Conservation (phyloP, 1,284 basidiomycete species). For the Cerrena zonata region DNA sequence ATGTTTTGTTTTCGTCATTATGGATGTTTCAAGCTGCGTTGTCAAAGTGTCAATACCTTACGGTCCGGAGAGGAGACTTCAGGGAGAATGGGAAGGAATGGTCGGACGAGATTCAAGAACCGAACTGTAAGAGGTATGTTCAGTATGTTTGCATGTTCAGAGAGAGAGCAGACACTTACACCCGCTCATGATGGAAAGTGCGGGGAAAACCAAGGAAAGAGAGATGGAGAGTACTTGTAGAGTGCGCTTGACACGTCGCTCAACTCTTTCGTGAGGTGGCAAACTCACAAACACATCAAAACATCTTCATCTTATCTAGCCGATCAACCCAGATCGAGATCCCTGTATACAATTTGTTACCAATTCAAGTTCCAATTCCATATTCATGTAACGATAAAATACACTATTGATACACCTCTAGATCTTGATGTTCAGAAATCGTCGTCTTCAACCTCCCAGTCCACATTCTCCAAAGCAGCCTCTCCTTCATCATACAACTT, state of each 20-base stretch:
- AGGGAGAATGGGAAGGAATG: slow-evolving; percentile 88
- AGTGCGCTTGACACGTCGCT: slow-evolving; percentile 15
- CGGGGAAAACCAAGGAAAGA: slow-evolving; percentile 27
- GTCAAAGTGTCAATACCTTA: slow-evolving; percentile 45
- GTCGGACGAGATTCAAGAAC: slow-evolving; percentile 92
- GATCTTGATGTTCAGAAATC: slow-evolving; percentile 21
- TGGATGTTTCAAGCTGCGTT: background rate
- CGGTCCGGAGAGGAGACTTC: slow-evolving; percentile 95
- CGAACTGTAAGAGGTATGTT: slow-evolving; percentile 54
- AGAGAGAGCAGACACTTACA: slow-evolving; percentile 24
- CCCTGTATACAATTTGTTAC: no score
- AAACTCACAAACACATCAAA: slow-evolving; percentile 23
- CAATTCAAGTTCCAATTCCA: no score
- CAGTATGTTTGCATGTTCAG: background rate
- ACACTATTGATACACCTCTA: no score
- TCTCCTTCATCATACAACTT: slow-evolving; percentile 77
- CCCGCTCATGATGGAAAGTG: slow-evolving; percentile 32
- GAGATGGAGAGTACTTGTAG: slow-evolving; percentile 12
- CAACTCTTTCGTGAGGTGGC: slow-evolving; percentile 26
- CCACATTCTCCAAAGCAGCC: slow-evolving; percentile 66
- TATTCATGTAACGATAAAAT: no score
- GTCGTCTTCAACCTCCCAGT: slow-evolving; percentile 71
- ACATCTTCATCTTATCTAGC: slow-evolving; percentile 13
- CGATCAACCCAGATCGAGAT: no score
- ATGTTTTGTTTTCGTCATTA: slow-evolving; percentile 4